Conservation (phyloP, 164 flowering plant genomes). For the Hamamelis virginiana region DNA sequence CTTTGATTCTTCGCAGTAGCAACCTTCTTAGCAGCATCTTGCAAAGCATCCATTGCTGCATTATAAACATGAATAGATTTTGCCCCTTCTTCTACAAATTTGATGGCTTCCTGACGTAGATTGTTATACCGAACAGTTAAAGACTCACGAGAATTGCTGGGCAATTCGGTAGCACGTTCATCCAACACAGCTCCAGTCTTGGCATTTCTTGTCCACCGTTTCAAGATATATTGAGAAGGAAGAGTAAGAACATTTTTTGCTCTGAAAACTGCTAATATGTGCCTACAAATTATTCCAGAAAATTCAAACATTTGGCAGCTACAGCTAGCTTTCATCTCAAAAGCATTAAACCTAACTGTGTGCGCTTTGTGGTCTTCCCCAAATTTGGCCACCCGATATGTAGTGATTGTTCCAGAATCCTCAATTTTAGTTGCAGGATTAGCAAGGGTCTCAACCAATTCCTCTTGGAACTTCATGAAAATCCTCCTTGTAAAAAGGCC, state of each 20-base stretch:
- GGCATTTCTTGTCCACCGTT: slow-evolving; percentile 51
- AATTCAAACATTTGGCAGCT: slow-evolving; percentile 48
- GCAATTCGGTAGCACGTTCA: slow-evolving; percentile 24
- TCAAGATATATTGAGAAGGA: slow-evolving; percentile 45
- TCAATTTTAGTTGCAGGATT: slow-evolving; percentile 41
- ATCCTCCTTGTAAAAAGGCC: slow-evolving; percentile 31
- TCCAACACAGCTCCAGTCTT: slow-evolving; percentile 32
- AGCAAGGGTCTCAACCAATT: slow-evolving; percentile 45
- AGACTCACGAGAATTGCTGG: slow-evolving; percentile 24
- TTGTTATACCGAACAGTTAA: slow-evolving; percentile 35
- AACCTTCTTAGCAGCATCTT: slow-evolving; percentile 35
- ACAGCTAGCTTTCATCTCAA: slow-evolving; percentile 45
- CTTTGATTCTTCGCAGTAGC: slow-evolving; percentile 30
- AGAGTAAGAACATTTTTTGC: slow-evolving; percentile 45
- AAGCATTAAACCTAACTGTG: slow-evolving; percentile 31
- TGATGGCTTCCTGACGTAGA: slow-evolving; percentile 48
- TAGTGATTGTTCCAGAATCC: slow-evolving; percentile 32
- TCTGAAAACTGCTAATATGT: slow-evolving; percentile 42
- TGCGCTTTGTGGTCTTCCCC: slow-evolving; percentile 45
- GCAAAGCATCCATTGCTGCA: slow-evolving; percentile 44
- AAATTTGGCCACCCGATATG: slow-evolving; percentile 42
- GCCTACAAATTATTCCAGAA: slow-evolving; percentile 46
- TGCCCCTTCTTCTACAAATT: slow-evolving; percentile 52
- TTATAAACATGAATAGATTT: slow-evolving; percentile 39
- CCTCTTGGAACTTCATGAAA: slow-evolving; percentile 44